Base-by-base conservation (phyloP, 2,329 filamentous ascomycete genomes). In the Alternaria triticina region DNA sequence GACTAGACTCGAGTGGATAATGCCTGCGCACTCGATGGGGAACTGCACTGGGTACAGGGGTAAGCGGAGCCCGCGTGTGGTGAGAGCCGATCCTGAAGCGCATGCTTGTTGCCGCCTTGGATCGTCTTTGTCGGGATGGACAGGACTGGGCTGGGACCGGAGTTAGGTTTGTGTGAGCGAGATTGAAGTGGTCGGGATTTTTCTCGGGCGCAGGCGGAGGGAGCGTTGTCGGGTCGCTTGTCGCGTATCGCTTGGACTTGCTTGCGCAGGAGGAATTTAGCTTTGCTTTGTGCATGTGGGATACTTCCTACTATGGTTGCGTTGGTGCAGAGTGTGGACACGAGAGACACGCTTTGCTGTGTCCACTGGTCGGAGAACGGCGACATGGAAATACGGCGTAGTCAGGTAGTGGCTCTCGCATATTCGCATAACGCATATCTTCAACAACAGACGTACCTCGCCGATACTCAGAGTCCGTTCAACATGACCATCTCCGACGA, bases 231-330 rank as follows among this genome's bases (percentile, higher is more conserved):
- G 47, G 46, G 40, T 28, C 49, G 43, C 44, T 33, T 30, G 43
- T 59, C 57, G 40, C 50, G n/a, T 59, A 40, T 55, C 57, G 57
- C 40, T n/a, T 47, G 43, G 28, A 22, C 57, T 55, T 57, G 28
- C 36, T 40, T 40, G 36, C 36, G 36, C 36, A 36, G 49, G 30
- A 23, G 13, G 28, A 13, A 36, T 30, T 47, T 59, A 45, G 57
- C 50, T 8, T 59, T 15, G 28, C 49, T 52, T 52, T 52, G 49
- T 36, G 28, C 15, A 52, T 25, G 49, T 40, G 30, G 20, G 49
- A 33, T 52, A 28, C 13, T n/a, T 36, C 13, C 13, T 36, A 13
- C 44, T 40, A 20, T 36, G 28, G 36, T 52, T n/a, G 8, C 17
- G 28, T 51, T 36, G 49, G 30, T 52, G 20, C 10, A 23, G 28